A percentile compares a stretch with the other conserved stretches of the same genome.
These are phyloP conservation scores for Auricularia heimuer DNA, from an alignment of 768 basidiomycete species.

Conservation along the genomic window DNA sequence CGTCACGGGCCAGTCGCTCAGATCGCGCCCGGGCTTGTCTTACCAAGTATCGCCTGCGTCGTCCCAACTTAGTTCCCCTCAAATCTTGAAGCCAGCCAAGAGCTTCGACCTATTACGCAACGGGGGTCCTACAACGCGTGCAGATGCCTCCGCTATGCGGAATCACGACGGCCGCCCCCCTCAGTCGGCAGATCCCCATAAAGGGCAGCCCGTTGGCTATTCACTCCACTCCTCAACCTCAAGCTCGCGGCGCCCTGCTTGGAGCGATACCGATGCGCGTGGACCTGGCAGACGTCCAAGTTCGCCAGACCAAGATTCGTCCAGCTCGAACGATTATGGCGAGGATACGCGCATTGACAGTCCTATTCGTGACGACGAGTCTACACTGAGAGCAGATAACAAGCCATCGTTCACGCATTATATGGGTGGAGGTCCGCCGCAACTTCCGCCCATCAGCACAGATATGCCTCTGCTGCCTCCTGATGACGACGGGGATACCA, in stretches of 20 bases:
- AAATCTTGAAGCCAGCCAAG: not conserved
- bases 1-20: too few relatives aligned
- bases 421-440: not conserved
- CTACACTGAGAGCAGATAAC: not conserved
- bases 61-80: not conserved
- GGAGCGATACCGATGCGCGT: not conserved
- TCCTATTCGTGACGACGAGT: not conserved
- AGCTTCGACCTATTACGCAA: not conserved
- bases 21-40: too few relatives aligned
- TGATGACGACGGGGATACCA: not conserved
- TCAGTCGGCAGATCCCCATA: not conserved
- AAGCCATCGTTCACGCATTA: not conserved
- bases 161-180: not conserved
- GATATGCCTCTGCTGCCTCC: not conserved
- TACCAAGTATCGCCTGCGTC: not conserved
- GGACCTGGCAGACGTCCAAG: too few relatives aligned
- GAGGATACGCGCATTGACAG: not conserved
- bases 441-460: not conserved
- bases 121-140: not conserved
- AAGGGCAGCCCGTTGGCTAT: not conserved
- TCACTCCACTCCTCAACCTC: slow-evolving; percentile 10
- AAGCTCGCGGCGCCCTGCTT: not conserved
- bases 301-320: slow-evolving; percentile 1
- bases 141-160: not conserved
- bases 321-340: slow-evolving; percentile 8